Conservation (phyloP, 2,329 filamentous ascomycete genomes). For the Penicillium sp. region DNA sequence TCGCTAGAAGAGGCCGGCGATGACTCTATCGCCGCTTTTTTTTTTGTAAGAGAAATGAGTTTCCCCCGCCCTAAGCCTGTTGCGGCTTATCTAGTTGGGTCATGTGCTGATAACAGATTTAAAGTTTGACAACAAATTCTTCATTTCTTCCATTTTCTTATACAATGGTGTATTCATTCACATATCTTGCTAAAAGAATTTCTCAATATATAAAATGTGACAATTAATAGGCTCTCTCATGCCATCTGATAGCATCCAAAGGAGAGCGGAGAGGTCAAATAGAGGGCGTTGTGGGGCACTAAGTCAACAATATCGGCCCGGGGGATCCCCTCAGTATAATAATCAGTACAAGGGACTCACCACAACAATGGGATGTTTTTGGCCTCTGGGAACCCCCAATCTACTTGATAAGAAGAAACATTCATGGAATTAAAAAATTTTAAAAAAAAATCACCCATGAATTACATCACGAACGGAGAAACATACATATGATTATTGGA, state of each 20-base stretch:
- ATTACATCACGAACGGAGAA: no score
- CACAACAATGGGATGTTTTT: neutral
- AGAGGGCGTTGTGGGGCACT: neutral
- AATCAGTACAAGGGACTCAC: neutral
- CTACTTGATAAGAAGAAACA: neutral
- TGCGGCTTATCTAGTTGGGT: slow-evolving; percentile 22
- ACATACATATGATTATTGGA: neutral
- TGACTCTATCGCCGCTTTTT: slow-evolving; percentile 22
- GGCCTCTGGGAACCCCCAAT: neutral
- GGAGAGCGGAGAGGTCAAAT: neutral
- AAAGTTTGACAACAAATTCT: neutral
- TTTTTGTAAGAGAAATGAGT: slow-evolving; percentile 24
- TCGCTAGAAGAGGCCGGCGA: slow-evolving; percentile 23
- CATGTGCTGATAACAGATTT: slow-evolving; percentile 22
- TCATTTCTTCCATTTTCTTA: neutral
- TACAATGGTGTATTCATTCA: neutral
- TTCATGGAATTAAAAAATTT: neutral
- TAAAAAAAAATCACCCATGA: no score
- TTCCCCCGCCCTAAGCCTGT: slow-evolving; percentile 27
- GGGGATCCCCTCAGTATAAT: neutral
- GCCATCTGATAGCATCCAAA: neutral
- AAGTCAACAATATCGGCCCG: neutral
- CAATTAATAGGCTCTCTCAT: neutral
- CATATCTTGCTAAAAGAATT: neutral
- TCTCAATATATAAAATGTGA: neutral